These are phyloP conservation scores for Xylaria sp. DNA, from an alignment of 2,329 filamentous ascomycete genomes.

Conservation along the genomic window DNA sequence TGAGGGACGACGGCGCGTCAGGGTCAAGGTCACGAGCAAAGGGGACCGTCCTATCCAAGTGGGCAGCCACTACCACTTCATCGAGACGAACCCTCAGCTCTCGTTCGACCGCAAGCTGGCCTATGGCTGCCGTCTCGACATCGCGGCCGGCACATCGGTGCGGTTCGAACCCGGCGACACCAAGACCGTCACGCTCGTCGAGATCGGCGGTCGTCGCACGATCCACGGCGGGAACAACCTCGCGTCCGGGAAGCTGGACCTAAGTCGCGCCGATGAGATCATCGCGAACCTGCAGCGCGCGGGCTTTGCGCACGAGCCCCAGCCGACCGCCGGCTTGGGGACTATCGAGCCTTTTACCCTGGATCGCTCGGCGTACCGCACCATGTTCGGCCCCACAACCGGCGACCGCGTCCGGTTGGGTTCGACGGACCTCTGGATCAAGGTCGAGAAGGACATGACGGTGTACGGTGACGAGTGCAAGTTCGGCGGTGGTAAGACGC, in stretches of 20 bases:
- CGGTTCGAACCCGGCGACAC: slow-evolving; percentile 94
- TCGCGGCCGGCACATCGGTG: slow-evolving; percentile 89
- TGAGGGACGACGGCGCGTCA: slow-evolving; percentile 76
- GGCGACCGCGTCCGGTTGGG: slow-evolving; percentile 87
- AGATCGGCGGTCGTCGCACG: slow-evolving; percentile 82
- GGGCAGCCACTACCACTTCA: slow-evolving; percentile 95
- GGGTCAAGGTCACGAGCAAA: slow-evolving; percentile 80
- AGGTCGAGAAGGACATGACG: slow-evolving; percentile 87
- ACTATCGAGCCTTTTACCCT: slow-evolving; percentile 72
- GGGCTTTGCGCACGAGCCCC: slow-evolving; percentile 81
- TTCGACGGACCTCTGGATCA: slow-evolving; percentile 87
- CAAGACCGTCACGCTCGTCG: slow-evolving; percentile 88
- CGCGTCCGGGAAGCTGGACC: slow-evolving; percentile 77
- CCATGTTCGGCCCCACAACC: slow-evolving; percentile 93
- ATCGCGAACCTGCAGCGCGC: slow-evolving; percentile 72
- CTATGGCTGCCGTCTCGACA: slow-evolving; percentile 88
- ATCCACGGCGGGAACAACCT: slow-evolving; percentile 87
- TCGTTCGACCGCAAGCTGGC: slow-evolving; percentile 85
- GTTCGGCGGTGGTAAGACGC: slow-evolving; percentile 93
- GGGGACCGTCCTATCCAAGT: slow-evolving; percentile 93
- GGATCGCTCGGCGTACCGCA: slow-evolving; percentile 80
- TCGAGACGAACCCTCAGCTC: slow-evolving; percentile 91
- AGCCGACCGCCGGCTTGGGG: slow-evolving; percentile 68
- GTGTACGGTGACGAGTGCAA: slow-evolving; percentile 92
- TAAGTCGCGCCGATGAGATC: slow-evolving; percentile 71